Base-by-base conservation (phyloP, 352 stramenopile species). In the Globisporangium sylvaticum region DNA sequence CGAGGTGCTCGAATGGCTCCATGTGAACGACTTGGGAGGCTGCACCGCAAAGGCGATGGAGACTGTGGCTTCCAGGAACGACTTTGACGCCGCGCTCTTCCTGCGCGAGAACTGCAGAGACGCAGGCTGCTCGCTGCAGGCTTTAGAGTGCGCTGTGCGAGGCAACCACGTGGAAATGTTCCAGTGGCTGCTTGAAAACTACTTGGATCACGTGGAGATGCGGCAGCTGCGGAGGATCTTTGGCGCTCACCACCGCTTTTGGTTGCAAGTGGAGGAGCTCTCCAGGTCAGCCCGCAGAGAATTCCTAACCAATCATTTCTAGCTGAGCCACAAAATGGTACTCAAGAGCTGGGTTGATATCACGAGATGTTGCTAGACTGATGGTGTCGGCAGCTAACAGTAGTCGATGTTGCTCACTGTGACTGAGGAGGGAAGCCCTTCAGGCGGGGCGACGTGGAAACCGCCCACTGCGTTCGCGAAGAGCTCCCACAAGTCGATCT, bases 1-100 rank as follows among this genome's bases (percentile, higher is more conserved):
- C 20, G 27, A 56, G 9, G 22, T 52, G 3, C 61, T 66, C 31
- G n/a, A 58, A 31, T 66, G 61, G 61, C 48, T 66, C 29, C 60
- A 59, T 39, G 60, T 42, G 31, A 24, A 58, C 14, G 46, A 34
- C 22, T 22, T 12, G 6, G 46, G 57, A 27, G 31, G 32, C 15
- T 55, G 20, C 27, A 58, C 31, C 4, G 10, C 31, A 24, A 53
- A 25, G 9, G 48, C 48, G 10, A 18, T 66, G 10, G 61, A 52
- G n/a, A 10, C 32, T 4, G 48, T 52, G 5, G 46, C 22, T 1
- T 20, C 22, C 3, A 18, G 24, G 20, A 15, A 29, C 12, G n/a
- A 53, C 31, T 31, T 56, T 29, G n/a, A 8, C 10, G 14, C 24
- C n/a, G 22, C 22, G 24, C 50, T 56, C 50, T 56, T 56, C 50